phyloP scores from a whole-genome alignment of 176 grass and related monocot species.

The Cenchrus americanus region DNA sequence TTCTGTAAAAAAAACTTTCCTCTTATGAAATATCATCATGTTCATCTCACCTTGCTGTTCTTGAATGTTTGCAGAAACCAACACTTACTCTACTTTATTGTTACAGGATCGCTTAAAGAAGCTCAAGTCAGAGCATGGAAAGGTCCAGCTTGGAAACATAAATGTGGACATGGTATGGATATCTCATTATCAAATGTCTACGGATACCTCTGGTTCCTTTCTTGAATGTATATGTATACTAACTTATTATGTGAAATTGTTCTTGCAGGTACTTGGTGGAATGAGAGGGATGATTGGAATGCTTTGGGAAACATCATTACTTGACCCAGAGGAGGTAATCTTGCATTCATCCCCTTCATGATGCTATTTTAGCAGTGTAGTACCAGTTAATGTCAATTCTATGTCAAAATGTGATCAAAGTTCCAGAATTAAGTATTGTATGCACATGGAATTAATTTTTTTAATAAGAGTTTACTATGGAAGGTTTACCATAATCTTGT shows the following conservation, averaged over 20 bases:
- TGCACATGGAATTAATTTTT: neutral
- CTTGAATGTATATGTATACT: neutral
- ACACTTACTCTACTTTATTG: neutral
- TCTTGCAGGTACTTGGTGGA: constrained; percentile 88
- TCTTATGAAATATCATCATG: neutral
- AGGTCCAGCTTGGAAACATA: constrained; percentile 97
- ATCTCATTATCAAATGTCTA: neutral
- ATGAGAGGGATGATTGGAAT: constrained; percentile 99
- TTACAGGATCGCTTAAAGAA: constrained; percentile 81
- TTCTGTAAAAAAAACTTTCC: neutral
- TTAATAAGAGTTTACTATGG: neutral
- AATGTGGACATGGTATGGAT: constrained; percentile 85
- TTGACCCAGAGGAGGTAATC: constrained; percentile 96
- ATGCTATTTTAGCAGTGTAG: constrained; percentile 11
- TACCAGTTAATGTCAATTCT: neutral
- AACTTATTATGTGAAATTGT: constrained; percentile 22
- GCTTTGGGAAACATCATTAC: constrained; percentile 98
- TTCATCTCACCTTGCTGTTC: neutral
- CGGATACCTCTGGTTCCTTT: constrained; percentile 15
- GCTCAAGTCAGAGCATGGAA: constrained; percentile 87
- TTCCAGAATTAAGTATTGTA: neutral
- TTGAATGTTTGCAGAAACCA: neutral
- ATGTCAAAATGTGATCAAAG: neutral
- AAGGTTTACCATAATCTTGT: neutral
- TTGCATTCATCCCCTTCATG: constrained; percentile 19